phyloP scores from a whole-genome alignment of 768 basidiomycete genomes.

The Mycena chlorophos region DNA sequence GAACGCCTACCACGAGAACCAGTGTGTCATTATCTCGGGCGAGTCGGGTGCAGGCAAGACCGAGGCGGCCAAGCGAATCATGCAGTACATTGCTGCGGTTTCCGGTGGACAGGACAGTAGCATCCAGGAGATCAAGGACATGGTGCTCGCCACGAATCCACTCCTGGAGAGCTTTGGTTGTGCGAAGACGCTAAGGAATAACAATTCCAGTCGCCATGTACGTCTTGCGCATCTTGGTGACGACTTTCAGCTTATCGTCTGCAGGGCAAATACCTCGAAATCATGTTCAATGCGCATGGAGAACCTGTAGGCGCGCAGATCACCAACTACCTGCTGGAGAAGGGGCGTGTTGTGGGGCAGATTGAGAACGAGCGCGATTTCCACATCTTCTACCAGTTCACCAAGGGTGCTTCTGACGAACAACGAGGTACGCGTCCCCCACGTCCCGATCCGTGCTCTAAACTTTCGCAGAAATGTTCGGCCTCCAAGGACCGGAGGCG shows the following conservation, averaged over 20 bases:
- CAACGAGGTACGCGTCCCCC: conserved; percentile 67
- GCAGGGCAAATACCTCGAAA: conserved; percentile 98
- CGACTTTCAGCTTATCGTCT: conserved; percentile 18
- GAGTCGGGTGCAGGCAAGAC: conserved; percentile 99
- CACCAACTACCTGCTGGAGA: conserved; percentile 97
- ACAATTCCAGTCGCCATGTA: conserved; percentile 98
- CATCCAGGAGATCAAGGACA: conserved; percentile 98
- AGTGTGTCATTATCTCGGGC: conserved; percentile 99
- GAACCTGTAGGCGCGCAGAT: conserved; percentile 98
- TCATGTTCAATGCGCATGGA: conserved; percentile 94
- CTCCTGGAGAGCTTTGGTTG: conserved; percentile 97
- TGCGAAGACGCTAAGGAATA: conserved; percentile 97
- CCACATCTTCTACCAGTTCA: conserved; percentile 99
- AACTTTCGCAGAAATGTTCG: conserved; percentile 73
- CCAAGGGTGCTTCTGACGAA: conserved; percentile 86
- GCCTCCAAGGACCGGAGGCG: conserved; percentile 92
- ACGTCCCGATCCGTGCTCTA: conserved; percentile 8
- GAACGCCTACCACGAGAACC: conserved; percentile 99
- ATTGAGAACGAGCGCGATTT: conserved; percentile 96
- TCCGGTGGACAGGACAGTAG: conserved; percentile 85
- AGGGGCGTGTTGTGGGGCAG: conserved; percentile 94
- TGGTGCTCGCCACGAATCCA: conserved; percentile 98
- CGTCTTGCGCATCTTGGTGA: conserved; percentile 34
- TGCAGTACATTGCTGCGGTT: conserved; percentile 99
- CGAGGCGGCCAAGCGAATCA: conserved; percentile 97